Evolutionary conservation across 2,329 filamentous ascomycete species (phyloP).

Genomic region (Colletotrichum ledebouriae): DNA sequence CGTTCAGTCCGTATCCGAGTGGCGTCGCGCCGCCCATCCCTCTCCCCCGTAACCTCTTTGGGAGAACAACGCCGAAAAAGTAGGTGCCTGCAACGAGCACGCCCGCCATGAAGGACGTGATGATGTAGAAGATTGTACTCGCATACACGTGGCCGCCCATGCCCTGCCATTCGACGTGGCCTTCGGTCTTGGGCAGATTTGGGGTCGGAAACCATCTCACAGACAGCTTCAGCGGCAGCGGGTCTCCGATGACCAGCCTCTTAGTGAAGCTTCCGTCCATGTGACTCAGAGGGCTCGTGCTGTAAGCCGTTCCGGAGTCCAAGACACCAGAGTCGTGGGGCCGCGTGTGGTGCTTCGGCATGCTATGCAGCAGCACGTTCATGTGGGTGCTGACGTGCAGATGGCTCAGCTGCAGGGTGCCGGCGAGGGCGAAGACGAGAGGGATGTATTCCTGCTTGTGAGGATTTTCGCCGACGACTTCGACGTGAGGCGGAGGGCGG

Average conservation of each 20-base stretch:
- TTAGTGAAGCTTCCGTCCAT: conserved; percentile 64
- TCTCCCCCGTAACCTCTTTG: conserved; percentile 63
- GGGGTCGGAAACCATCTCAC: conserved; percentile 90
- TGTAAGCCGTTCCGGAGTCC: conserved; percentile 90
- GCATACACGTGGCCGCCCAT: conserved; percentile 75
- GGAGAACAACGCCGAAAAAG: conserved; percentile 72
- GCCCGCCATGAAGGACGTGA: conserved; percentile 71
- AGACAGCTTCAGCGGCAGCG: conserved; percentile 81
- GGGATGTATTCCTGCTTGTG: conserved; percentile 78
- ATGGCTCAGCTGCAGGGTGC: conserved; percentile 89
- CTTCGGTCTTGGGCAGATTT: conserved; percentile 75
- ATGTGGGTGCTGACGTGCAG: conserved; percentile 91
- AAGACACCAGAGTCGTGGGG: conserved; percentile 82
- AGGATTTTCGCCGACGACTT: conserved; percentile 65
- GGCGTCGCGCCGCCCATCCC: conserved; percentile 70
- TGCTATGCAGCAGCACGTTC: conserved; percentile 86
- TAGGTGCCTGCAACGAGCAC: conserved; percentile 67
- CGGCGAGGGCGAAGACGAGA: conserved; percentile 88
- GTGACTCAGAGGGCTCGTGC: conserved; percentile 78
- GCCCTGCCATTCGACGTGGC: conserved; percentile 74
- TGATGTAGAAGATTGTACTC: conserved; percentile 73
- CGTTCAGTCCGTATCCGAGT: conserved; percentile 63
- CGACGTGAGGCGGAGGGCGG: conserved; percentile 72
- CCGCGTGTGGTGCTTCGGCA: conserved; percentile 71
- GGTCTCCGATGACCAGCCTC: conserved; percentile 89